Conservation (phyloP, 2,329 filamentous ascomycete species). For the Stagonosporopsis chrysanthemi region DNA sequence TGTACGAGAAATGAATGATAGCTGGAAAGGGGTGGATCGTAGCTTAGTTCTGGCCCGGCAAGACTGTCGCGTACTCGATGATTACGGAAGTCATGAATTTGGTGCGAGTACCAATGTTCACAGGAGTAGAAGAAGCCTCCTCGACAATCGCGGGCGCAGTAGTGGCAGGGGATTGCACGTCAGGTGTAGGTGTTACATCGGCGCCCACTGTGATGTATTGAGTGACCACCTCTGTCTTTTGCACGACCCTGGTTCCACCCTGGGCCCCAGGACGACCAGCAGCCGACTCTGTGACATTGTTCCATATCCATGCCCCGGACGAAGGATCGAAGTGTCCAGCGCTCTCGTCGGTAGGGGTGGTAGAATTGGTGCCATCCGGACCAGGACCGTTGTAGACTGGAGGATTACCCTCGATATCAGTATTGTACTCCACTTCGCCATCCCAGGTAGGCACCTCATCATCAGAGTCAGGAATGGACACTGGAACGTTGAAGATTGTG, state of each 20-base stretch:
- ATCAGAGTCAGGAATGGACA: slow-evolving; percentile 34
- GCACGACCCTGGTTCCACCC: not conserved
- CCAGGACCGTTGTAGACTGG: slow-evolving; percentile 31
- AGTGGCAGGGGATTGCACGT: slow-evolving; percentile 57
- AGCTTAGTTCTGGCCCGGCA: slow-evolving; percentile 10
- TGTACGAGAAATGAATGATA: not conserved
- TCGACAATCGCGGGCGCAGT: slow-evolving; percentile 53
- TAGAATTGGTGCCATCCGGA: slow-evolving; percentile 24
- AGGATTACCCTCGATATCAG: slow-evolving; percentile 38
- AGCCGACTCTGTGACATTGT: slow-evolving; percentile 20
- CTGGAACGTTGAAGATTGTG: slow-evolving; percentile 35
- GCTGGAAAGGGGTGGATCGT: not conserved
- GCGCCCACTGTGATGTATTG: slow-evolving; percentile 18
- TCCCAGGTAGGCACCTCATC: slow-evolving; percentile 38
- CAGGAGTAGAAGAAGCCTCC: slow-evolving; percentile 6
- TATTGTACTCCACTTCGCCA: slow-evolving; percentile 32
- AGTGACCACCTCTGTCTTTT: slow-evolving; percentile 15
- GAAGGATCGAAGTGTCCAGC: slow-evolving; percentile 23
- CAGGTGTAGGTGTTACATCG: not conserved
- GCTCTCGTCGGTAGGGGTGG: slow-evolving; percentile 15
- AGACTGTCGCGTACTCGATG: slow-evolving; percentile 27
- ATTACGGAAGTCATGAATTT: slow-evolving; percentile 26
- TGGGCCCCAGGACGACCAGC: not conserved
- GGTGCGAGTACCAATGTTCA: slow-evolving; percentile 18
- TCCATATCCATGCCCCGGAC: slow-evolving; percentile 26